These are phyloP conservation scores for Serendipita sp. DNA, from an alignment of 768 basidiomycete genomes.

Conservation along the genomic window DNA sequence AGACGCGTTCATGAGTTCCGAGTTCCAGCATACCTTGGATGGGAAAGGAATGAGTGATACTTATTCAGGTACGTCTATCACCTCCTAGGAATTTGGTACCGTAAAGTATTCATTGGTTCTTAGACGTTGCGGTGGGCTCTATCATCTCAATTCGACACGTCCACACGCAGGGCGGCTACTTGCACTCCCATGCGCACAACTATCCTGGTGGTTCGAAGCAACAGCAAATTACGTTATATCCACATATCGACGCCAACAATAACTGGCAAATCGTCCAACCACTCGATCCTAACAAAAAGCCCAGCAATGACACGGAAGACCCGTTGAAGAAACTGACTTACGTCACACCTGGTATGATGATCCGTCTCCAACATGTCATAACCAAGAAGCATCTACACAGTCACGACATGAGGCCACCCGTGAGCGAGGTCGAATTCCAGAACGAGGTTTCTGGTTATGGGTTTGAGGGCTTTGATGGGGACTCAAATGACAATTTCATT, in stretches of 20 bases:
- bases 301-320: conserved; percentile 16
- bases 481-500: conserved; percentile 85
- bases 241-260: conserved; percentile 95
- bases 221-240: conserved; percentile 98
- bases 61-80: conserved; percentile 46
- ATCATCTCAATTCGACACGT: conserved; percentile 70
- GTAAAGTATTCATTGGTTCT: background rate
- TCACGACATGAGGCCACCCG: conserved; percentile 85
- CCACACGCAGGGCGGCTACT: conserved; percentile 96
- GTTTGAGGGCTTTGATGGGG: conserved; percentile 66
- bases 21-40: conserved; percentile 89
- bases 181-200: conserved; percentile 83
- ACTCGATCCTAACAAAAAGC: conserved; percentile 13
- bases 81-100: background rate
- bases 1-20: conserved; percentile 98
- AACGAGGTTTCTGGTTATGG: conserved; percentile 96
- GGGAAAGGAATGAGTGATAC: conserved; percentile 89
- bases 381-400: conserved; percentile 86
- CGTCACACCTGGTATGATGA: conserved; percentile 45
- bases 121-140: conserved; percentile 79
- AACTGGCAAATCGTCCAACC: conserved; percentile 57
- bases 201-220: conserved; percentile 88
- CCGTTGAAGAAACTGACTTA: conserved; percentile 38
- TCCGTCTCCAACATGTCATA: conserved; percentile 65
- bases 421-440: conserved; percentile 97